Percentiles rank a stretch among this genome's conserved stretches.
Evolutionary conservation across 129 eudicot species (phyloP).

Genomic region (Helianthus tuberosus): DNA sequence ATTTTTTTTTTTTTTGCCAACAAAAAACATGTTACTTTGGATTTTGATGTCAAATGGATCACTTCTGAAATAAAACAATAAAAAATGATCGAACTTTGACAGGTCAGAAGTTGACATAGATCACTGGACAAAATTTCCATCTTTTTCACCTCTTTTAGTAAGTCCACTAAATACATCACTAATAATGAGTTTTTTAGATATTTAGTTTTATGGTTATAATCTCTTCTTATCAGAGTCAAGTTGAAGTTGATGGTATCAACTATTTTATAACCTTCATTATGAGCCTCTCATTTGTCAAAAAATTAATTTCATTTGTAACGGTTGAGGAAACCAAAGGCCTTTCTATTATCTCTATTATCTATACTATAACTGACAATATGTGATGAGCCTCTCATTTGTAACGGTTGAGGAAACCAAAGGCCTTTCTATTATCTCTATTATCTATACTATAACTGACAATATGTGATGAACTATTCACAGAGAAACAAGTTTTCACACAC

Average conservation of each 20-base stretch:
- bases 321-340: too few species aligned
- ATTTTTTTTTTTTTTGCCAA: not conserved
- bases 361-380: too few species aligned
- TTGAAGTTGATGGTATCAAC: conserved; percentile 88
- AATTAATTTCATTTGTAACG: too few species aligned
- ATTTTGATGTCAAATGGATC: conserved; percentile 8
- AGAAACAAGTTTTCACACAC: too few species aligned
- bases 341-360: too few species aligned
- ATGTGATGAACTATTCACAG: too few species aligned
- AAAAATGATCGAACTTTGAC: conserved; percentile 24
- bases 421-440: too few species aligned
- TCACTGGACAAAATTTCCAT: conserved; percentile 92
- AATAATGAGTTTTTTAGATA: not conserved
- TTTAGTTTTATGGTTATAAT: conserved; percentile 10
- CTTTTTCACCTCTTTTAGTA: conserved; percentile 77
- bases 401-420: too few species aligned
- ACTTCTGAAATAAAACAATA: conserved; percentile 9
- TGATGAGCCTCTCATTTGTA: too few species aligned
- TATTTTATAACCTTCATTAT: too few species aligned
- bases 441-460: too few species aligned
- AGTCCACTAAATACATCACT: conserved; percentile 22
- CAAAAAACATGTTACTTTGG: not conserved
- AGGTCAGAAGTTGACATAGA: conserved; percentile 88
- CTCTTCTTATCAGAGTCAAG: conserved; percentile 67
- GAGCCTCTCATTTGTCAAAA: too few species aligned